phyloP scores from a whole-genome alignment of 345 rosid species.

The Corchorus capsularis region DNA sequence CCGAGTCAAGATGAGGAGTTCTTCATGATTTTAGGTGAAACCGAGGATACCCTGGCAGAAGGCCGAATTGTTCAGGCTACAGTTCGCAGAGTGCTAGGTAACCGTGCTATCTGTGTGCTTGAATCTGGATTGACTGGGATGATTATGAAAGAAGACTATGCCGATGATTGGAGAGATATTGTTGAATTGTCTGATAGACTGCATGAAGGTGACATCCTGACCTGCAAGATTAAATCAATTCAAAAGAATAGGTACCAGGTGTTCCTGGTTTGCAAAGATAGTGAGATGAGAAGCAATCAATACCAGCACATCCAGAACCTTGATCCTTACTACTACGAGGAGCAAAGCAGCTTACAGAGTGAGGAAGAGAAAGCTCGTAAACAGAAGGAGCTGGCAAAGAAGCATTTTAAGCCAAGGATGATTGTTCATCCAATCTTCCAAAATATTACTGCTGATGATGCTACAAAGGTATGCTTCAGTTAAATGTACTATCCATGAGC shows the following conservation, averaged over 20 bases:
- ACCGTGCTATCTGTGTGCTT: constrained; percentile 82
- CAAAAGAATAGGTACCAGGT: constrained; percentile 87
- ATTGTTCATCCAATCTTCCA: constrained; percentile 98
- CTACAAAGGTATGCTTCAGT: constrained; percentile 68
- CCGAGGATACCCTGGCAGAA: constrained; percentile 86
- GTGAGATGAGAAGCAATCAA: constrained; percentile 78
- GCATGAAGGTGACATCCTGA: constrained; percentile 85
- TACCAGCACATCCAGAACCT: constrained; percentile 45
- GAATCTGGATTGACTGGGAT: constrained; percentile 96
- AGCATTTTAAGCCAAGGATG: constrained; percentile 93
- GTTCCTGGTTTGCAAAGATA: constrained; percentile 74
- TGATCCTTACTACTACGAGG: constrained; percentile 85
- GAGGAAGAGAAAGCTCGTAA: constrained; percentile 90
- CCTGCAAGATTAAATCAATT: constrained; percentile 90
- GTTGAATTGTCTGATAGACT: constrained; percentile 79
- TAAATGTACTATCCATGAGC: background rate
- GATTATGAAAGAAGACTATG: constrained; percentile 83
- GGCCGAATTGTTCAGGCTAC: constrained; percentile 94
- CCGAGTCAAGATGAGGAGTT: constrained; percentile 92
- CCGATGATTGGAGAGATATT: constrained; percentile 93
- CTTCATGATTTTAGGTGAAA: constrained; percentile 92
- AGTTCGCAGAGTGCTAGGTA: constrained; percentile 75
- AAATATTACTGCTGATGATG: constrained; percentile 92
- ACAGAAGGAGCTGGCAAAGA: constrained; percentile 90
- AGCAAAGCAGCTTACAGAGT: constrained; percentile 60